phyloP scores from a whole-genome alignment of 1,284 basidiomycete species.

The Irpex rosettiformis region DNA sequence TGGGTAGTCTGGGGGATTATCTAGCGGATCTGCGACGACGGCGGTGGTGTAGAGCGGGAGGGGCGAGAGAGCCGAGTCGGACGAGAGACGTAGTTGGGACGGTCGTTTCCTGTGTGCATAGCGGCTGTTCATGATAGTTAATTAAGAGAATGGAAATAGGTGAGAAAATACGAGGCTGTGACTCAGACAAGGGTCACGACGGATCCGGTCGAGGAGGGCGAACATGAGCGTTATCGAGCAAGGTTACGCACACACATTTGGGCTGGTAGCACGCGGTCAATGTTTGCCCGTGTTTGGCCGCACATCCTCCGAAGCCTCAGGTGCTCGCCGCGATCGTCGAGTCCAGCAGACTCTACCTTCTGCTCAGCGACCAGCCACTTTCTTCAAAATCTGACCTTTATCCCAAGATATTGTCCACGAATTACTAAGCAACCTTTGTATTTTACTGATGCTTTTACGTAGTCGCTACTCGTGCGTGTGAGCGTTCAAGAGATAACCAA shows the following conservation, averaged over 20 bases:
- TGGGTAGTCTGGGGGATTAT: slow-evolving; percentile 70
- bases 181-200: not conserved
- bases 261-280: not conserved
- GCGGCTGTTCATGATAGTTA: slow-evolving; percentile 2
- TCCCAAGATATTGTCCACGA: not conserved
- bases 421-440: not conserved
- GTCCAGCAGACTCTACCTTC: too few relatives aligned
- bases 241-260: not conserved
- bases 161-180: not conserved
- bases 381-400: not conserved
- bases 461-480: not conserved
- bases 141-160: not conserved
- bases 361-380: not conserved
- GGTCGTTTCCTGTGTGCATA: slow-evolving; percentile 48
- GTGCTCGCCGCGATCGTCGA: not conserved
- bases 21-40: slow-evolving; percentile 37
- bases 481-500: not conserved
- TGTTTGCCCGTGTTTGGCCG: not conserved
- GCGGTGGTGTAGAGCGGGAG: slow-evolving; percentile 64
- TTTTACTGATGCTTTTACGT: not conserved
- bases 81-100: slow-evolving; percentile 56
- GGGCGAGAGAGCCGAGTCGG: slow-evolving; percentile 59
- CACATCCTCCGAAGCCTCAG: not conserved
- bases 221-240: slow-evolving; percentile 2
- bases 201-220: not conserved